Percentiles rank a stretch among this genome's conserved stretches.
Evolutionary conservation across 2,329 filamentous ascomycete species (phyloP).

Genomic region (Furcasterigmium furcatum): DNA sequence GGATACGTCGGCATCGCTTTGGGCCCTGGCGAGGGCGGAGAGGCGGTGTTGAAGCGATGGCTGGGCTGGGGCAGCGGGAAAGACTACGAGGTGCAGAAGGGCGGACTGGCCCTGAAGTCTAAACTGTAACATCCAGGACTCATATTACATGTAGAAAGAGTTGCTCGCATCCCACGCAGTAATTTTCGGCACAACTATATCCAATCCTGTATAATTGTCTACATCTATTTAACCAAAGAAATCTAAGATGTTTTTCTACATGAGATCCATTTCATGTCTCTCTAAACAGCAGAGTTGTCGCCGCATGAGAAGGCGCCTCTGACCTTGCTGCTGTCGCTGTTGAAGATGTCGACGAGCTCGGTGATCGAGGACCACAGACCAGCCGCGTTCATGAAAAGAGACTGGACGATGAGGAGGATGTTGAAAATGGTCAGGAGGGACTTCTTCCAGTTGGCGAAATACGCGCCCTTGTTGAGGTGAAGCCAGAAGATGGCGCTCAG

Average conservation of each 20-base stretch:
- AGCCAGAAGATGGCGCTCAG: constrained; percentile 30
- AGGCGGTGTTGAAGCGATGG: constrained; percentile 68
- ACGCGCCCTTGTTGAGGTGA: constrained; percentile 28
- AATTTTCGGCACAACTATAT: too few species aligned
- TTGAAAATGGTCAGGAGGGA: constrained; percentile 23
- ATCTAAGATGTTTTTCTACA: too few species aligned
- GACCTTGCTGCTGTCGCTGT: constrained; percentile 19
- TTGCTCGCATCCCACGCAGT: too few species aligned
- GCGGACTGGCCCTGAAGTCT: constrained; percentile 52
- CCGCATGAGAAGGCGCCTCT: constrained; percentile 28
- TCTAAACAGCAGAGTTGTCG: constrained; percentile 26
- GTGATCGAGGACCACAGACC: constrained; percentile 29
- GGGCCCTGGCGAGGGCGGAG: constrained; percentile 67
- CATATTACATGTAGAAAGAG: neutral
- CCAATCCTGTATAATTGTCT: too few species aligned
- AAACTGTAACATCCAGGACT: constrained; percentile 27
- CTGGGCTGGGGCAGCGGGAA: constrained; percentile 70
- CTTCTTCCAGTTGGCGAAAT: constrained; percentile 22
- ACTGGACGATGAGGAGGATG: constrained; percentile 24
- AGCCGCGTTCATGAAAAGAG: constrained; percentile 29
- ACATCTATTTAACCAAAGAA: too few species aligned
- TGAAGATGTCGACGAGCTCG: constrained; percentile 24
- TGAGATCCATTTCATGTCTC: too few species aligned
- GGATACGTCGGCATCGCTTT: constrained; percentile 64
- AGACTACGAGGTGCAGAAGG: constrained; percentile 66